These are phyloP conservation scores for Phytopythium sindhum DNA, from an alignment of 352 stramenopile species.

Conservation along the genomic window DNA sequence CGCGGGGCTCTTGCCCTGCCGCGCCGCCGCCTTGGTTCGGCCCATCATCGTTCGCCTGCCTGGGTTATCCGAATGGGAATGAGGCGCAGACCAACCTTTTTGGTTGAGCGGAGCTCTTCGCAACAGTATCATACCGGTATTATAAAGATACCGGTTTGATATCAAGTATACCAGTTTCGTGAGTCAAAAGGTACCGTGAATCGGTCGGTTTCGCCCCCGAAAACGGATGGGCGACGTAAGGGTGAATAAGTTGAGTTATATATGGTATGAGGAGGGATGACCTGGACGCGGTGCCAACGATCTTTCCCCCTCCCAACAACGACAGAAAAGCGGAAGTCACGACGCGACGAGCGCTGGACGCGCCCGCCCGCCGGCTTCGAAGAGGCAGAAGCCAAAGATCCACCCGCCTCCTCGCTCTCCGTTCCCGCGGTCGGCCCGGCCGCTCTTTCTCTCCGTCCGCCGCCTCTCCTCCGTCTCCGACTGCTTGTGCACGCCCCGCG, in stretches of 20 bases:
- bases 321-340: not conserved
- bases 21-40: constrained; percentile 32
- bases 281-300: not conserved
- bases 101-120: not conserved
- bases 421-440: not conserved
- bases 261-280: constrained; percentile 17
- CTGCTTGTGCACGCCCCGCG: too few relatives aligned
- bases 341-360: constrained; percentile 1
- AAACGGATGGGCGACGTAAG: constrained; percentile 14
- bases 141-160: constrained; percentile 8
- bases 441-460: not conserved
- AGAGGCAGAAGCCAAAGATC: constrained; percentile 7
- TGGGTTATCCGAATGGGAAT: not conserved
- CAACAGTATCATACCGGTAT: constrained; percentile 5
- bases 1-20: constrained; percentile 23
- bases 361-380: not conserved
- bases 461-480: not conserved
- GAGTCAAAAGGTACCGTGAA: not conserved
- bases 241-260: not conserved
- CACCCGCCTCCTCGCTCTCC: not conserved
- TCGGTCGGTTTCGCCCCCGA: not conserved
- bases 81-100: not conserved
- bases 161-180: not conserved
- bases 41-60: constrained; percentile 28
- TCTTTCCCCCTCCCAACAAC: not conserved